Percentiles rank a stretch among this genome's conserved stretches.
Evolutionary conservation across 345 rosid species (phyloP).

Genomic region (Xanthoceras sorbifolium): DNA sequence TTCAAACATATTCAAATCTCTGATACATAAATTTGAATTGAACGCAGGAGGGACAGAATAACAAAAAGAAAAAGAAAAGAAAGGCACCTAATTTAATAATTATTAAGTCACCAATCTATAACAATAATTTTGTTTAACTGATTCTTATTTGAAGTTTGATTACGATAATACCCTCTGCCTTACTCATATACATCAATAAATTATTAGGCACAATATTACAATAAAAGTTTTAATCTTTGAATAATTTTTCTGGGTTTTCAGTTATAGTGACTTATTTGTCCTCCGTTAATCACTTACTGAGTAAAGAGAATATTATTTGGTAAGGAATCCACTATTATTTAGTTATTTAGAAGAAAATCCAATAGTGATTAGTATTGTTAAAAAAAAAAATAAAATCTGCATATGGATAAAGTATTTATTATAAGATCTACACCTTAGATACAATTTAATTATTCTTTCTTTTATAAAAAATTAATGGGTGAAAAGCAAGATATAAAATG

Average conservation of each 20-base stretch:
- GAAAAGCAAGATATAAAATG: too few species aligned
- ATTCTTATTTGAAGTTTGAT: not conserved
- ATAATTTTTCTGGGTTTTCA: not conserved
- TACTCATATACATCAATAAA: not conserved
- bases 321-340: too few species aligned
- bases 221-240: not conserved
- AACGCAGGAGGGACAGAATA: not conserved
- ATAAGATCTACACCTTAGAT: too few species aligned
- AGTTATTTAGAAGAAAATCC: not conserved
- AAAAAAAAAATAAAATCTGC: too few species aligned
- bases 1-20: slow-evolving; percentile 20
- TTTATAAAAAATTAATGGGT: too few species aligned
- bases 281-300: not conserved
- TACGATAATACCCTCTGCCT: slow-evolving; percentile 8
- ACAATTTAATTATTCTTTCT: too few species aligned
- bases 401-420: too few species aligned
- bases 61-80: not conserved
- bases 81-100: not conserved
- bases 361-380: not conserved
- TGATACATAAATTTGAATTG: slow-evolving; percentile 15
- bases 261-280: not conserved
- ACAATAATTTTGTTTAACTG: slow-evolving; percentile 8
- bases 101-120: not conserved
- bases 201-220: too few species aligned
- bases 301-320: too few species aligned